These are phyloP conservation scores for Fomitopsis pinicola DNA, from an alignment of 1,284 basidiomycete species.

Conservation along the genomic window DNA sequence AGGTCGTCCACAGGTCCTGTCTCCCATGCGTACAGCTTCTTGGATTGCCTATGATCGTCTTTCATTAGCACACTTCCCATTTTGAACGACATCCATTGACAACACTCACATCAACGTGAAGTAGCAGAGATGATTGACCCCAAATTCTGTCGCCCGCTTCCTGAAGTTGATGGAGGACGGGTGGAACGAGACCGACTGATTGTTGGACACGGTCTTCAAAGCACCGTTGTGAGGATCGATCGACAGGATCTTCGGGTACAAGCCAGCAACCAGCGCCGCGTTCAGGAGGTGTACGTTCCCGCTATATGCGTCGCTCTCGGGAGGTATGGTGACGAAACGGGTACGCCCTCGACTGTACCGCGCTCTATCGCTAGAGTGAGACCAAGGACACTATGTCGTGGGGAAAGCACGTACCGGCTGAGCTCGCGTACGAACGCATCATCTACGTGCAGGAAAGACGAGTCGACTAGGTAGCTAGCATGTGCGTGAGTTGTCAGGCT, in stretches of 20 bases:
- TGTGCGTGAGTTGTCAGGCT: constrained; percentile 3
- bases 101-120: constrained; percentile 81
- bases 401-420: constrained; percentile 45
- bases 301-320: constrained; percentile 70
- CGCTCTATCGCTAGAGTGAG: constrained; percentile 39
- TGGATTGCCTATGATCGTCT: constrained; percentile 67
- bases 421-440: constrained; percentile 67
- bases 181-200: constrained; percentile 82
- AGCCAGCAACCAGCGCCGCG: constrained; percentile 81
- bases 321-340: constrained; percentile 75
- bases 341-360: constrained; percentile 74
- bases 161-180: constrained; percentile 90
- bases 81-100: constrained; percentile 12
- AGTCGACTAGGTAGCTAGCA: constrained; percentile 78
- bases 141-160: constrained; percentile 64
- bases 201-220: constrained; percentile 86
- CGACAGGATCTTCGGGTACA: constrained; percentile 89
- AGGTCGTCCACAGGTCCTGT: constrained; percentile 87
- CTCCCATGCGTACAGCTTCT: constrained; percentile 96
- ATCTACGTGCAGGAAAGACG: constrained; percentile 78
- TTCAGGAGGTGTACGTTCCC: constrained; percentile 64
- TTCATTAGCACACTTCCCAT: constrained; percentile 8
- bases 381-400: background rate
- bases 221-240: constrained; percentile 56
- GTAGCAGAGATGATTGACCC: constrained; percentile 74